Base-by-base conservation (phyloP, 2,329 filamentous ascomycete species). In the Aspergillaceae sp. region DNA sequence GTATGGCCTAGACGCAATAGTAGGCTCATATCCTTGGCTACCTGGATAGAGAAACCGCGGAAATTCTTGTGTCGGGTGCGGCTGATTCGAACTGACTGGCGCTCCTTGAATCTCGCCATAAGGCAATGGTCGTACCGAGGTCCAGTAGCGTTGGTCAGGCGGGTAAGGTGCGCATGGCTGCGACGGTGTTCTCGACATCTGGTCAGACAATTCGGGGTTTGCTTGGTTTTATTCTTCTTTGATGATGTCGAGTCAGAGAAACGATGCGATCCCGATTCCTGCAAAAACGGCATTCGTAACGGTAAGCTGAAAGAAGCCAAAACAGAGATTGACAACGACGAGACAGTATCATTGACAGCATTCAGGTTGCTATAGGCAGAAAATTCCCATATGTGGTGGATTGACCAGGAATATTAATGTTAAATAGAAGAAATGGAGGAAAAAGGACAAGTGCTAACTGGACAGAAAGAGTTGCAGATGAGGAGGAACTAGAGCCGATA, bases 161-260 rank as follows among this genome's bases (percentile, higher is more conserved):
- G 54, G 48, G 49, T 59, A 41, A 43, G 56, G 51, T 43, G 50
- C 60, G 56, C 57, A 56, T 57, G 58, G 56, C 43, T 56, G 54
- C 11, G 57, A 54, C 34, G 61, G 58, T 42, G 56, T 48, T 51
- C 52, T 56, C 51, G 63, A 64, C 61, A 64, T 65, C 56, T 60
- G 58, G 56, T 45, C 41, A 33, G 43, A 43, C 42, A 48, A 41
- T 27, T 38, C 19, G n/a, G 26, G 36, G 26, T 26, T 4, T 19
- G 11, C 27, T 38, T 11, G 26, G 9, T 38, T 19, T 26, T 38
- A 38, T 38, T 38, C n/a, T 38, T 38, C 26, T 38, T 8, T 19
- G 10, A 38, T 32, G 11, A 27, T 26, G 9, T 38, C 7, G 36
- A 26, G 36, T 27, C 19, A 32, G 28, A 10, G 10, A 41, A 11